Conservation (phyloP, 495 filamentous ascomycete genomes). For the Penicillium waksmanii region DNA sequence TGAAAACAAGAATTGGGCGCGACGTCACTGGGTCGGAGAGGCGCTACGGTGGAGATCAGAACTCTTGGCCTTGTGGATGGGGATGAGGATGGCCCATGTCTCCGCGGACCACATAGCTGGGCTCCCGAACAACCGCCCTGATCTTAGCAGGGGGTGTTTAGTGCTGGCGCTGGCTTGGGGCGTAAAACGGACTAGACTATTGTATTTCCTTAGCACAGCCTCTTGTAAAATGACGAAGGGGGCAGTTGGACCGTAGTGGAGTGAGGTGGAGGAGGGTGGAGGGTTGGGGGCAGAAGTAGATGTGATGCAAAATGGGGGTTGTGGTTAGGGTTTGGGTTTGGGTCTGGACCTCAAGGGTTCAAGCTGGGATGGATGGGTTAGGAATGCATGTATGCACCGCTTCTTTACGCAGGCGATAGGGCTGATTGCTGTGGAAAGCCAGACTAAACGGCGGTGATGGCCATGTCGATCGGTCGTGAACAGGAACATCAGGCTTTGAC, state of each 20-base stretch:
- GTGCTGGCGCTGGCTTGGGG: not conserved
- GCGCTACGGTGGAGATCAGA: not conserved
- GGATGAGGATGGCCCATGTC: not conserved
- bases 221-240: not conserved
- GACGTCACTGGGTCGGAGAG: constrained; percentile 1
- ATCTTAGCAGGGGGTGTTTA: not conserved
- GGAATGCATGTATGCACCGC: constrained; percentile 16
- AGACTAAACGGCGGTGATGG: constrained; percentile 17
- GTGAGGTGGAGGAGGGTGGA: not conserved
- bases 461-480: not conserved
- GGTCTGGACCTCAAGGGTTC: not conserved
- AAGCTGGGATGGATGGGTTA: not conserved
- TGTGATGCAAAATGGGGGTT: not conserved
- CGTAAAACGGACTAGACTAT: not conserved
- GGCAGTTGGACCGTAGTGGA: not conserved
- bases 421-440: constrained; percentile 11
- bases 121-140: not conserved
- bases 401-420: constrained; percentile 21
- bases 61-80: not conserved
- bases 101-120: not conserved
- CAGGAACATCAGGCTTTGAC: not conserved
- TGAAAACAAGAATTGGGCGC: not conserved
- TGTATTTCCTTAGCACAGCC: not conserved
- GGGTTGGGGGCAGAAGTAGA: not conserved
- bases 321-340: not conserved